Base-by-base conservation (phyloP, 2,329 filamentous ascomycete genomes). In the Fusarium foetens region DNA sequence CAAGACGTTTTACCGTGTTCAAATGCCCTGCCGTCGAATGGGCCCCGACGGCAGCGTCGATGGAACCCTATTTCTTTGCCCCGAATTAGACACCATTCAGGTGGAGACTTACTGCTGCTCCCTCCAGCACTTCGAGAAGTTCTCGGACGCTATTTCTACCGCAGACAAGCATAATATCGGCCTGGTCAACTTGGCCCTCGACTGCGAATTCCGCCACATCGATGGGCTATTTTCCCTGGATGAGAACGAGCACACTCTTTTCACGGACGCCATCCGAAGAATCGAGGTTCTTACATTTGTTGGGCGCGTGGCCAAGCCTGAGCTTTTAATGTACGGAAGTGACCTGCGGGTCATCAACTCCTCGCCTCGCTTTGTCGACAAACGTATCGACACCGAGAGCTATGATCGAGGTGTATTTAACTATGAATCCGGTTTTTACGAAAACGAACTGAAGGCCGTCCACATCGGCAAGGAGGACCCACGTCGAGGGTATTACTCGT, bases 21-120 rank as follows among this genome's bases (percentile, higher is more conserved):
- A 29, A 16, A 9, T 63, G 3, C 23, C 9, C 0, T 41, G 42
- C 12, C 19, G n/a, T 1, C 23, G 49, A 11, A 25, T 52, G 10
- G 33, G 25, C 3, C 33, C 16, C 16, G 25, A 25, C 0, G 25
- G 29, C 16, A 21, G 25, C 2, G 8, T 17, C 16, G 3, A 12
- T 3, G 54, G 42, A 6, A 60, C 29, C 3, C 9, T 63, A 1
- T 49, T 41, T 23, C 9, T 63, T 2, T 63, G 42, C 14, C 60
- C 60, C 0, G 42, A 63, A 7, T 1, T 63, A 1, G 42, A 60
- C 1, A 63, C 45, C 0, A 2, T 63, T 2, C 6, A 35, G 1
- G 3, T 63, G 0, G 21, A 17, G 6, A 16, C 48, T 0, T 6
- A 10, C 5, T 7, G 3, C 45, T 13, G 19, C 14, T 9, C 46